phyloP scores from a whole-genome alignment of 2,329 filamentous ascomycete species.

The Paraphaeosphaeria sporulosa region DNA sequence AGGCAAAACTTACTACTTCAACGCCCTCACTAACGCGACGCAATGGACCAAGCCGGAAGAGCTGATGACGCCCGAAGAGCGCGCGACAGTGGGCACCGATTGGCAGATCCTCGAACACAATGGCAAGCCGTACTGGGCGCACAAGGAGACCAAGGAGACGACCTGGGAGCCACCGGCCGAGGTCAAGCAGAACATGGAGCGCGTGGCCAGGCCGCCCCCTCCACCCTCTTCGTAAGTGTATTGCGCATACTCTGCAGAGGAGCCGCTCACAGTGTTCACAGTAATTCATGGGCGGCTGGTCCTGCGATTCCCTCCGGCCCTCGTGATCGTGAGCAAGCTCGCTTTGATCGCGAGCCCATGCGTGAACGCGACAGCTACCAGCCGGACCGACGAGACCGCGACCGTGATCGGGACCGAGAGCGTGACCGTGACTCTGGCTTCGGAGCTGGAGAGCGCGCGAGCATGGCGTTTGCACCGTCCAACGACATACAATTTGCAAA shows the following conservation, averaged over 20 bases:
- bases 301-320: conserved; percentile 49
- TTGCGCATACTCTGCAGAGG: conserved; percentile 9
- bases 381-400: conserved; percentile 37
- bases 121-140: conserved; percentile 92
- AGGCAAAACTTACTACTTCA: conserved; percentile 91
- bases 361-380: conserved; percentile 29
- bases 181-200: conserved; percentile 74
- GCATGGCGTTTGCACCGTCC: conserved; percentile 52
- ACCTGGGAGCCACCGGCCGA: conserved; percentile 92
- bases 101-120: conserved; percentile 94
- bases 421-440: conserved; percentile 58
- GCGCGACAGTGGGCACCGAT: conserved; percentile 79
- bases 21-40: conserved; percentile 82
- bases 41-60: conserved; percentile 96
- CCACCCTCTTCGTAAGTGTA: conserved; percentile 57
- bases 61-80: conserved; percentile 76
- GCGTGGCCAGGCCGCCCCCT: conserved; percentile 60
- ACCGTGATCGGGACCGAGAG: conserved; percentile 49
- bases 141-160: conserved; percentile 88
- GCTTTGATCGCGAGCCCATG: conserved; percentile 34
- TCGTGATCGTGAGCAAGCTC: conserved; percentile 50
- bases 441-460: conserved; percentile 42
- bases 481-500: conserved; percentile 61
- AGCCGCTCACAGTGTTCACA: conserved; percentile 26
- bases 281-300: conserved; percentile 67